Percentiles rank a stretch among this genome's conserved stretches.
Conservation (phyloP, 345 rosid species). For the Cardamine chenopodiifolia region DNA sequence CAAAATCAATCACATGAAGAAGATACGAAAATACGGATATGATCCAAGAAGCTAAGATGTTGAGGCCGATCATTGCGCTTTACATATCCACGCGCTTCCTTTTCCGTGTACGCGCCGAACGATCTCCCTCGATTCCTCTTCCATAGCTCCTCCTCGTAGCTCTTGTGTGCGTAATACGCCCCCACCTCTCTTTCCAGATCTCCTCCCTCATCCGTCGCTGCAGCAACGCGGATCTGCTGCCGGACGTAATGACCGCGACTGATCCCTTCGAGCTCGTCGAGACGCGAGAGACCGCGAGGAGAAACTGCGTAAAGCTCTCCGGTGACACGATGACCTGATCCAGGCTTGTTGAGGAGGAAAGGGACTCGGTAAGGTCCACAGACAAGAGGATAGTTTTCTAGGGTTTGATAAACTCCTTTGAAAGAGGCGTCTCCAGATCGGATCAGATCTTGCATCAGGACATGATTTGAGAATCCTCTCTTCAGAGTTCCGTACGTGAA, state of each 20-base stretch:
- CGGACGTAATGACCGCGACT: constrained; percentile 65
- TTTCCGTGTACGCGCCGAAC: constrained; percentile 54
- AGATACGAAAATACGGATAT: constrained; percentile 60
- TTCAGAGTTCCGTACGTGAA: constrained; percentile 88
- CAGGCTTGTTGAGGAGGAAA: constrained; percentile 78
- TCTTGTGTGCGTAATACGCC: constrained; percentile 67
- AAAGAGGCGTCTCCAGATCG: constrained; percentile 67
- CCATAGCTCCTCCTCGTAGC: constrained; percentile 72
- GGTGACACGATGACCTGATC: constrained; percentile 55
- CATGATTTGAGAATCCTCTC: constrained; percentile 73
- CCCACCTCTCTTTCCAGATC: constrained; percentile 41
- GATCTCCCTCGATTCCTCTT: constrained; percentile 52
- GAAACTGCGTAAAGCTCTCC: constrained; percentile 86
- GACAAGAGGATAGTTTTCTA: constrained; percentile 61
- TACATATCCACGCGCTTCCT: constrained; percentile 73
- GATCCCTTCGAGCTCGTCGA: constrained; percentile 83
- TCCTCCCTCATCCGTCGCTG: neutral
- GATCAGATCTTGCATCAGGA: constrained; percentile 67
- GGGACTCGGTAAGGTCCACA: constrained; percentile 89
- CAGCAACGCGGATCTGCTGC: constrained; percentile 44
- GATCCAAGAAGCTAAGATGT: constrained; percentile 67
- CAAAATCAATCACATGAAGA: constrained; percentile 46
- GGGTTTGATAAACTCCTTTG: constrained; percentile 57
- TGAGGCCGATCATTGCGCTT: constrained; percentile 69
- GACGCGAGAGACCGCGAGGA: constrained; percentile 51